Conservation (phyloP, 1,284 basidiomycete species). For the Wallemia ichthyophaga region DNA sequence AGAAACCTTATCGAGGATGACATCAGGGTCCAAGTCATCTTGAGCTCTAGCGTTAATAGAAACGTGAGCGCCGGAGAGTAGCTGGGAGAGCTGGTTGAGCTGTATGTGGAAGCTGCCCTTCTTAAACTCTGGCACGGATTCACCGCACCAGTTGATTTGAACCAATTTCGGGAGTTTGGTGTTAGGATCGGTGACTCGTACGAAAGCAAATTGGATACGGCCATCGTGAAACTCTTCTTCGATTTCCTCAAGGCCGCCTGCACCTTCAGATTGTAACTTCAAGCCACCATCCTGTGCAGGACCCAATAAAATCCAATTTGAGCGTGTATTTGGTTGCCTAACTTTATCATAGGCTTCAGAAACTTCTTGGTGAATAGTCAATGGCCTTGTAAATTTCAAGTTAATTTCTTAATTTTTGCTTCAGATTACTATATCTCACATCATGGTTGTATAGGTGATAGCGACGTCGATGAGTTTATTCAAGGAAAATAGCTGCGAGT, state of each 20-base stretch:
- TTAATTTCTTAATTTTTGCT: not conserved
- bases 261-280: conserved; percentile 58
- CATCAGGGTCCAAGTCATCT: conserved; percentile 44
- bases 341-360: not conserved
- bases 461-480: not conserved
- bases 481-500: not conserved
- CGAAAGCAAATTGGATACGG: conserved; percentile 79
- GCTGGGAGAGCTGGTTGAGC: conserved; percentile 47
- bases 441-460: not conserved
- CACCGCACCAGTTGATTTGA: conserved; percentile 72
- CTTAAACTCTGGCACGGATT: conserved; percentile 69
- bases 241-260: conserved; percentile 59
- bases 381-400: not conserved
- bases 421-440: not conserved
- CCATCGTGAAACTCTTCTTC: conserved; percentile 86
- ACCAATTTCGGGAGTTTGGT: conserved; percentile 77
- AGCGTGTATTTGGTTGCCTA: not conserved
- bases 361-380: not conserved
- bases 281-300: conserved; percentile 24
- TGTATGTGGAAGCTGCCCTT: conserved; percentile 84
- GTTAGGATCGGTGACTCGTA: conserved; percentile 56
- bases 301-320: not conserved
- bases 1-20: conserved; percentile 63
- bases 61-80: conserved; percentile 58
- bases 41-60: conserved; percentile 76